Base-by-base conservation (phyloP, 257 asterid species). In the Fraxinus pennsylvanica region DNA sequence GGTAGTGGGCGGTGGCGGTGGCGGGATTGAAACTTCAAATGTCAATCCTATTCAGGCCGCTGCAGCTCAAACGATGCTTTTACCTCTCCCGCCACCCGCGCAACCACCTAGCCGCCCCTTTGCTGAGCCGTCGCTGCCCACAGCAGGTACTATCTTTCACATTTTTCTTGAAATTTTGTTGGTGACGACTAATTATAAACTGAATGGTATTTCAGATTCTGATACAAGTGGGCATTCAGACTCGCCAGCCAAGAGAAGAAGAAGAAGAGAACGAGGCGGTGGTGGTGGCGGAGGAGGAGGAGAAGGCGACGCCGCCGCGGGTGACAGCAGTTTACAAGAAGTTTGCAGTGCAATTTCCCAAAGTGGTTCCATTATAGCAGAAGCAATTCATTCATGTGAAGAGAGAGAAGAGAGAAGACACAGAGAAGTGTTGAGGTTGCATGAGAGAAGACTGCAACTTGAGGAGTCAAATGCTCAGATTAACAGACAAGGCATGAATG, bases 171-270 rank as follows among this genome's bases (percentile, higher is more conserved):
- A 9, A 39, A 39, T 39, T 36, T 36, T 36, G 9, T 36, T 5
- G 39, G 45, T 0, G 45, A 39, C 45, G 45, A 39, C 13, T 39
- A 39, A 39, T 39, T 39, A 39, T 39, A 39, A 39, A 39, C 14
- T 65, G 71, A 39, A 54, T 78, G 85, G 61, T 75, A 71, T 80
- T 66, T 70, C 86, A 78, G 83, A 82, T 45, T 73, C 73, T 5
- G 92, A 91, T 39, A 88, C 86, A 27, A 91, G 90, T 79, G 92
- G 87, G 80, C 81, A 86, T 54, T 76, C 92, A 21, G 91, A 84
- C 74, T 91, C 97, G 27, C 90, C 93, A 29, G 88, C 94, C 5
- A 91, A 90, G 87, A 85, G 92, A 45, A 87, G 94, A 72, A 90
- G 91, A 86, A 78, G 84, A 66, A 83, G 81, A 0, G 77, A 38